A percentile compares a stretch with the other conserved stretches of the same genome.
Conservation (phyloP, 1,284 basidiomycete species). For the Cryptococcus floricola region DNA sequence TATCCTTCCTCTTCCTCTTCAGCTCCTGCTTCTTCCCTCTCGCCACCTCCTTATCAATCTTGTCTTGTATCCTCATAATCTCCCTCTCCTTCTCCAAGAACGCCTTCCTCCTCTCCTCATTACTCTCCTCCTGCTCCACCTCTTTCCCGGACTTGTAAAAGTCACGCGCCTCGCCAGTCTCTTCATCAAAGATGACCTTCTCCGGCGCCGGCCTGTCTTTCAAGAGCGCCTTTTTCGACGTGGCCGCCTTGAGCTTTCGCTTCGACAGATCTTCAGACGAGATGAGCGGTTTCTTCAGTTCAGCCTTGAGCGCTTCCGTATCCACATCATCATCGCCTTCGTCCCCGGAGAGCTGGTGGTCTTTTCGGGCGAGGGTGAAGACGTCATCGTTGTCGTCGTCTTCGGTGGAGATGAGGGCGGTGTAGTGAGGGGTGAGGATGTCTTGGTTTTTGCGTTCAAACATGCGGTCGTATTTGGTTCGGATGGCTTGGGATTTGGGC, state of each 20-base stretch:
- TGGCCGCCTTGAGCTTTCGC: conserved; percentile 65
- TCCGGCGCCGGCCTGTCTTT: conserved; percentile 59
- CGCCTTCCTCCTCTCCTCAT: conserved; percentile 61
- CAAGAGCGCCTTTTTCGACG: conserved; percentile 71
- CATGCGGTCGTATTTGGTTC: conserved; percentile 98
- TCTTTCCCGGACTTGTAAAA: conserved; percentile 71
- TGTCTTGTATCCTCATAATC: conserved; percentile 67
- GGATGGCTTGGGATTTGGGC: conserved; percentile 51
- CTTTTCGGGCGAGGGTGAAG: conserved; percentile 83
- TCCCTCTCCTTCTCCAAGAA: conserved; percentile 70
- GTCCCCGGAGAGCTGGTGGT: conserved; percentile 62
- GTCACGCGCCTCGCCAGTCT: conserved; percentile 66
- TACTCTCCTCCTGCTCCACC: conserved; percentile 63
- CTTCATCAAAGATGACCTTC: conserved; percentile 80
- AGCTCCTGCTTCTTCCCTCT: conserved; percentile 83
- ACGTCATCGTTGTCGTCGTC: conserved; percentile 73
- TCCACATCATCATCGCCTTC: conserved; percentile 23
- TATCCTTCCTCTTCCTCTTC: conserved; percentile 78
- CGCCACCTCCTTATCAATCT: conserved; percentile 73
- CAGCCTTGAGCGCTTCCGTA: conserved; percentile 1
- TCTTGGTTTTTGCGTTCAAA: conserved; percentile 95
- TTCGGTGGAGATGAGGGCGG: conserved; percentile 70
- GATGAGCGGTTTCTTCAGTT: conserved; percentile 21
- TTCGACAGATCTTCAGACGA: conserved; percentile 54
- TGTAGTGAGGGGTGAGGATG: conserved; percentile 87